Evolutionary conservation across 148 eudicot genomes (phyloP).

Genomic region (Vaccinium corymbosum): DNA sequence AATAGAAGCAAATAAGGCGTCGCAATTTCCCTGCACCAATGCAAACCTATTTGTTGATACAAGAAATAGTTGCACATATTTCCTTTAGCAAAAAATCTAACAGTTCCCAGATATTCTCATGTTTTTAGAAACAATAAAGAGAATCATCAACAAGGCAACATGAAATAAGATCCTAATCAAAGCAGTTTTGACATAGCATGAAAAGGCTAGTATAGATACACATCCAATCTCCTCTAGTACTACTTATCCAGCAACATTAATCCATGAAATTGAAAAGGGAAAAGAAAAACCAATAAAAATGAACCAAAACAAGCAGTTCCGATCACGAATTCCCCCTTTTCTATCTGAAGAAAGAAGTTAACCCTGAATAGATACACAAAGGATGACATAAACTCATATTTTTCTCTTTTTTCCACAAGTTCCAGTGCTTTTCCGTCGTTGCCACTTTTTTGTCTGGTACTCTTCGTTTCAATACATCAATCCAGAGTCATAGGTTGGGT

Average conservation of each 20-base stretch:
- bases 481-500: conserved; percentile 89
- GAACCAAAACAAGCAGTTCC: conserved; percentile 29
- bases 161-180: conserved; percentile 8
- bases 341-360: conserved; percentile 39
- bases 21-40: neutral
- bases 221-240: conserved; percentile 32
- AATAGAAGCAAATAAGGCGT: neutral
- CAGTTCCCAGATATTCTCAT: neutral
- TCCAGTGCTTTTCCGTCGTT: conserved; percentile 10
- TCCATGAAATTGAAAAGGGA: conserved; percentile 16
- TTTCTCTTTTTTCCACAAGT: conserved; percentile 13
- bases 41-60: neutral
- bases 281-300: conserved; percentile 13
- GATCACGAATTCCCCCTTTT: conserved; percentile 21
- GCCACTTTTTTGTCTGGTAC: conserved; percentile 8
- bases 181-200: conserved; percentile 13
- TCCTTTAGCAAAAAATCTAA: neutral
- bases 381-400: conserved; percentile 29
- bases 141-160: neutral
- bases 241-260: conserved; percentile 27
- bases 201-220: conserved; percentile 30
- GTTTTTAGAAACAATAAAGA: neutral
- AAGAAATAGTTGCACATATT: neutral
- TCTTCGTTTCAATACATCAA: conserved; percentile 25
- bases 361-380: conserved; percentile 52